A percentile compares a stretch with the other conserved stretches of the same genome.
Conservation (phyloP, 345 rosid genomes). For the Citrus glauca region DNA sequence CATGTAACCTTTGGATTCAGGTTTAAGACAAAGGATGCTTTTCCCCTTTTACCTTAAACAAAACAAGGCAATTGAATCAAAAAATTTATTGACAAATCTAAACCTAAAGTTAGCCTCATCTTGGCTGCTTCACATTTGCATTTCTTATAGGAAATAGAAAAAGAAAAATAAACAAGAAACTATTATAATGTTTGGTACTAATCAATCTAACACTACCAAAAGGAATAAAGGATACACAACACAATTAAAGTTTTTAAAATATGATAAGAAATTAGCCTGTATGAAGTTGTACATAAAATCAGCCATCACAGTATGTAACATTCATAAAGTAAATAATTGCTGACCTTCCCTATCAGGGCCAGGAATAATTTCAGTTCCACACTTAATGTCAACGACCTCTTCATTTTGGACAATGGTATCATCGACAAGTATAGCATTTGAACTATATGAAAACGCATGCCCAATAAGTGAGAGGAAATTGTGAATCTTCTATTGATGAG, state of each 20-base stretch:
- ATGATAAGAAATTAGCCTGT: not conserved
- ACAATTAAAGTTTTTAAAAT: not conserved
- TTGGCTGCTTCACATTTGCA: too few relatives aligned
- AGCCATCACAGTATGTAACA: not conserved
- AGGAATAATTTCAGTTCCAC: constrained; percentile 68
- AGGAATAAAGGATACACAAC: not conserved
- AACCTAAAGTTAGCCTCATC: not conserved
- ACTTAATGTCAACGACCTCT: constrained; percentile 42
- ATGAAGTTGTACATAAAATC: not conserved
- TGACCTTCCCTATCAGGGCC: constrained; percentile 63
- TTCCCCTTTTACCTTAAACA: not conserved
- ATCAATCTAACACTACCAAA: not conserved
- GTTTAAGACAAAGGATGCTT: not conserved
- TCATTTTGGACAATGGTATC: constrained; percentile 39
- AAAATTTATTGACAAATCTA: not conserved
- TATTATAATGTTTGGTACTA: not conserved
- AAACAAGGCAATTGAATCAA: not conserved
- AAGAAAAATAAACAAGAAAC: not conserved
- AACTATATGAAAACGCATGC: constrained; percentile 36
- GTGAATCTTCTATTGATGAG: not conserved
- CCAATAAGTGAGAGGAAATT: constrained; percentile 5
- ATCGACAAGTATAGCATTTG: constrained; percentile 57
- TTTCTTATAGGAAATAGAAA: too few relatives aligned
- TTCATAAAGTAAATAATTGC: constrained; percentile 12
- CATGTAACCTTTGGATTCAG: not conserved